Percentiles rank a stretch among this genome's conserved stretches.
Conservation (phyloP, 768 basidiomycete species). For the Calocybe indica region DNA sequence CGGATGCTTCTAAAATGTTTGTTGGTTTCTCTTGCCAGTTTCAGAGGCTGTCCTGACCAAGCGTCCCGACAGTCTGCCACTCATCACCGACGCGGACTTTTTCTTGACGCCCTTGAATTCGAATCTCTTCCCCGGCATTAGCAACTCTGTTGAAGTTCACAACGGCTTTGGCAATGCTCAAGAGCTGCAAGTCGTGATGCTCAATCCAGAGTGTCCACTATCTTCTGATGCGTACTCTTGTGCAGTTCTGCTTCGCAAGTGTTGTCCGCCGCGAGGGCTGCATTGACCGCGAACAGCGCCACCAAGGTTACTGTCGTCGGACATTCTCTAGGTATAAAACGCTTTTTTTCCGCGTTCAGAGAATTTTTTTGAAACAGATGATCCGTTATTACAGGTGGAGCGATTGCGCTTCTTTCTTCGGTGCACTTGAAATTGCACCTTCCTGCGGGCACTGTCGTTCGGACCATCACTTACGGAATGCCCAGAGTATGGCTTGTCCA, state of each 20-base stretch:
- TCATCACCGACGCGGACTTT: conserved; percentile 16
- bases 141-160: conserved; percentile 15
- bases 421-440: conserved; percentile 36
- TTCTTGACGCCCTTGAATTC: conserved; percentile 11
- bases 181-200: not conserved
- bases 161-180: conserved; percentile 16
- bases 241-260: conserved; percentile 18
- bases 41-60: not conserved
- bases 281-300: conserved; percentile 12
- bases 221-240: not conserved
- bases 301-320: conserved; percentile 24
- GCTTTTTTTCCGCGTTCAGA: not conserved
- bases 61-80: conserved; percentile 4
- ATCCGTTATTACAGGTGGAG: conserved; percentile 21
- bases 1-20: conserved; percentile 18
- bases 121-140: conserved; percentile 19
- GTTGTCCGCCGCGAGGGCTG: conserved; percentile 20
- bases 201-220: not conserved
- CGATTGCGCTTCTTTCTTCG: conserved; percentile 31
- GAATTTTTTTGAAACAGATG: not conserved
- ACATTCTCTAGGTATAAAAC: conserved; percentile 28
- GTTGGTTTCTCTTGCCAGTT: not conserved
- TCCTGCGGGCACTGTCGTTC: conserved; percentile 14
- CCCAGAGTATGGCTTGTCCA: conserved; percentile 10
- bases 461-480: conserved; percentile 12